Evolutionary conservation across 192 early-diverging fungal genomes (phyloP).

Genomic region (Phlyctochytrium planicorne): DNA sequence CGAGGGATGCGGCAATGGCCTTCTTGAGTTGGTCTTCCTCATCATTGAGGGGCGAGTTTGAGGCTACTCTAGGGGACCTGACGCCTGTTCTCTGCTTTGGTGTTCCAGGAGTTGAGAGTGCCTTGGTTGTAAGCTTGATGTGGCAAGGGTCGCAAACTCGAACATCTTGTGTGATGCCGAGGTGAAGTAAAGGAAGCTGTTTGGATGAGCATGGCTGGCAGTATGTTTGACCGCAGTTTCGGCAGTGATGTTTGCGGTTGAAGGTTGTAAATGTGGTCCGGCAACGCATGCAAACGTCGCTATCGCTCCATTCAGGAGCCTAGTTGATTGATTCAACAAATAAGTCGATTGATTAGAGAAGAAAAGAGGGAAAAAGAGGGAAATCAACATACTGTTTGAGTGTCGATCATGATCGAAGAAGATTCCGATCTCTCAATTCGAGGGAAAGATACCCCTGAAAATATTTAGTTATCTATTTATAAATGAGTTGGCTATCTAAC

Average conservation of each 20-base stretch:
- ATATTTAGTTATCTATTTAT: constrained; percentile 5
- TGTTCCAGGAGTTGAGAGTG: constrained; percentile 14
- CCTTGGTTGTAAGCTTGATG: constrained; percentile 62
- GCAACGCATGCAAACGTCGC: constrained; percentile 91
- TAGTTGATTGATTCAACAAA: constrained; percentile 26
- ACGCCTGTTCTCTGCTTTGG: constrained; percentile 2
- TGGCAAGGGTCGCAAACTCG: constrained; percentile 96
- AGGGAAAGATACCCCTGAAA: constrained; percentile 70
- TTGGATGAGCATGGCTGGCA: constrained; percentile 94
- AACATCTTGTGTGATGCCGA: constrained; percentile 86
- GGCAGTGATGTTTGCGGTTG: constrained; percentile 98
- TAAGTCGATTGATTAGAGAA: neutral
- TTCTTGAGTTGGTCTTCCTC: constrained; percentile 47
- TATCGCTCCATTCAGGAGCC: constrained; percentile 97
- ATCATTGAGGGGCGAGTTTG: constrained; percentile 6
- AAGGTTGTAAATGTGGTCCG: constrained; percentile 88
- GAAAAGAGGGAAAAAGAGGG: neutral
- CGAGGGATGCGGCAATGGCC: constrained; percentile 42
- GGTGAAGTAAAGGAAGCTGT: constrained; percentile 73
- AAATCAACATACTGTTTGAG: constrained; percentile 64
- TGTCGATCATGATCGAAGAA: constrained; percentile 73
- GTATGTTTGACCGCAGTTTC: constrained; percentile 93
- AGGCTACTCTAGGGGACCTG: neutral
- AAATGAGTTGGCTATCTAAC: too few species aligned
- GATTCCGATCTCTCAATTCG: constrained; percentile 59